Evolutionary conservation across 306 rosid species (phyloP).

Genomic region (Astragalus membranaceus): DNA sequence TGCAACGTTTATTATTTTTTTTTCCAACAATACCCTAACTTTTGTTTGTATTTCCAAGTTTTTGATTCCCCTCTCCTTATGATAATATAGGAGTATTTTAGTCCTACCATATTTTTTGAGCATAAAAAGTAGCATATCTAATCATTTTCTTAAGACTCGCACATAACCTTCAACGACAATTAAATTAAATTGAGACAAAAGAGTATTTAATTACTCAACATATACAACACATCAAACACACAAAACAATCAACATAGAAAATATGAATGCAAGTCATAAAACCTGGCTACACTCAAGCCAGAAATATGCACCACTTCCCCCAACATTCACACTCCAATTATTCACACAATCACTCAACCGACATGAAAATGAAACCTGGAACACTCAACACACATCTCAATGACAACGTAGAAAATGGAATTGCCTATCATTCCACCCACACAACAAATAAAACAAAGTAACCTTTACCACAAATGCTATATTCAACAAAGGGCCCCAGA

Average conservation of each 20-base stretch:
- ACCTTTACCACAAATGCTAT: conserved; percentile 39
- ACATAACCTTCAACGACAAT: too few species aligned
- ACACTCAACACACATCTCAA: conserved; percentile 25
- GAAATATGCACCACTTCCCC: not conserved
- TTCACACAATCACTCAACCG: conserved; percentile 33
- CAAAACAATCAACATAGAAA: not conserved
- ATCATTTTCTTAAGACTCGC: too few species aligned
- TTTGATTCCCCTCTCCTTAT: too few species aligned
- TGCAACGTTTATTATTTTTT: too few species aligned
- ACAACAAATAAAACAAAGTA: conserved; percentile 50
- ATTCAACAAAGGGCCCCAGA: conserved; percentile 38
- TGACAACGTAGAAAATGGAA: conserved; percentile 34
- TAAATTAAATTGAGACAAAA: too few species aligned
- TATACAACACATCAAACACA: not conserved
- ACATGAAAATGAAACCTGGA: conserved; percentile 29
- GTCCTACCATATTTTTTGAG: too few species aligned
- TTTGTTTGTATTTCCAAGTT: too few species aligned
- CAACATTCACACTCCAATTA: conserved; percentile 34
- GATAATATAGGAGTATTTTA: too few species aligned
- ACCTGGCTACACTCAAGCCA: too few species aligned
- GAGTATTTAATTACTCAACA: not conserved
- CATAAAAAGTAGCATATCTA: too few species aligned
- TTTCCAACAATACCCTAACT: too few species aligned
- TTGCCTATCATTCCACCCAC: conserved; percentile 25
- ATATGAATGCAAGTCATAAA: not conserved